Percentiles rank a stretch among this genome's conserved stretches.
These are phyloP conservation scores for Paramyrothecium roridum DNA, from an alignment of 2,329 filamentous ascomycete genomes.

Conservation along the genomic window DNA sequence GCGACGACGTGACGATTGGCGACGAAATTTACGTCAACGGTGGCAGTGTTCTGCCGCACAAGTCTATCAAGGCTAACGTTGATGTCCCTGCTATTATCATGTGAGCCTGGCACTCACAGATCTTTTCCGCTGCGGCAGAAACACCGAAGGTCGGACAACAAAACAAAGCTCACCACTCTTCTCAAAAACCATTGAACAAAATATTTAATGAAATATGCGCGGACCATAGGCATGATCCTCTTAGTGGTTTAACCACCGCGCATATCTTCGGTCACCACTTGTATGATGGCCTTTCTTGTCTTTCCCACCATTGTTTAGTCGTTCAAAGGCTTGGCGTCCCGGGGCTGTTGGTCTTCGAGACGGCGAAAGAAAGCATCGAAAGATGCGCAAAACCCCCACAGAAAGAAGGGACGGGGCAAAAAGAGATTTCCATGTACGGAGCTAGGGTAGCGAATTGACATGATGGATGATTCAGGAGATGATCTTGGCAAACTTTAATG, in stretches of 20 bases:
- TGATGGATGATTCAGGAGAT: neutral
- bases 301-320: neutral
- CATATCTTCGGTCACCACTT: neutral
- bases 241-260: neutral
- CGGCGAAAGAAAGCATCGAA: neutral
- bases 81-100: slow-evolving; percentile 73
- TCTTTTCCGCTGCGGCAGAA: neutral
- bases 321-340: neutral
- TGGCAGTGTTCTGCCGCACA: slow-evolving; percentile 91
- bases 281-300: neutral
- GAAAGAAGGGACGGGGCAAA: neutral
- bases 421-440: neutral
- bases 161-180: neutral
- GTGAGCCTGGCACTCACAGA: slow-evolving; percentile 35
- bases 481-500: neutral
- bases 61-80: slow-evolving; percentile 98
- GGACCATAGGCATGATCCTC: neutral
- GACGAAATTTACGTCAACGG: slow-evolving; percentile 99
- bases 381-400: neutral
- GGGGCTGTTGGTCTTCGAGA: neutral
- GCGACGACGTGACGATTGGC: slow-evolving; percentile 95
- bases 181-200: neutral
- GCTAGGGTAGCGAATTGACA: neutral
- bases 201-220: neutral
- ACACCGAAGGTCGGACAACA: neutral